Evolutionary conservation across 78 protist genomes (phyloP).

Genomic region (Pelomyxa schiedti): DNA sequence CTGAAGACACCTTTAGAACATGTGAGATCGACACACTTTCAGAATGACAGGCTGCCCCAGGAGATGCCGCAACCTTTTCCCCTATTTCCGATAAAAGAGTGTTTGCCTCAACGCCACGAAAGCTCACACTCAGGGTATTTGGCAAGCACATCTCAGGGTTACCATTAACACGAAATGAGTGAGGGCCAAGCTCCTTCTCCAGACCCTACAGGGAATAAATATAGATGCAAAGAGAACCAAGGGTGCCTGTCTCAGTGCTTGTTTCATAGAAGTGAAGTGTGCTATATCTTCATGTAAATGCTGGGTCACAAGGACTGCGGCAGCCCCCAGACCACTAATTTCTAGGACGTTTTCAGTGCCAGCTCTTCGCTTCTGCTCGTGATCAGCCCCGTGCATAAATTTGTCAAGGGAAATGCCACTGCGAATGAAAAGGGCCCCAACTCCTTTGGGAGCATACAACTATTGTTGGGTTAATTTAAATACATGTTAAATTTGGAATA

Average conservation of each 20-base stretch:
- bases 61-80: not conserved
- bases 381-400: slow-evolving; percentile 81
- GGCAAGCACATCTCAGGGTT: slow-evolving; percentile 1
- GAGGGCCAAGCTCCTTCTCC: not conserved
- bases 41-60: slow-evolving; percentile 42
- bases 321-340: slow-evolving; percentile 72
- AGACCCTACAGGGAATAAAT: no score
- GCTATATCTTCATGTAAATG: slow-evolving; percentile 60
- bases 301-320: slow-evolving; percentile 39
- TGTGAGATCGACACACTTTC: not conserved
- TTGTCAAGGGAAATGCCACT: slow-evolving; percentile 69
- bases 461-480: not conserved
- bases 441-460: slow-evolving; percentile 27
- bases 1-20: no score
- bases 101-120: not conserved
- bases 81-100: not conserved
- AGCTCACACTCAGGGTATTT: slow-evolving; percentile 12
- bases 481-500: slow-evolving; percentile 47
- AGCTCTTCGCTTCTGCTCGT: slow-evolving; percentile 64
- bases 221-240: no score
- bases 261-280: slow-evolving; percentile 15
- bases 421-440: slow-evolving; percentile 89
- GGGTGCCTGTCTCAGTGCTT: not conserved
- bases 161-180: slow-evolving; percentile 8
- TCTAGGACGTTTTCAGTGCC: slow-evolving; percentile 83